Evolutionary conservation across 164 flowering plant species (phyloP), one percentile per base, ranked within the genome.

Genomic region (Sextonia rubra): DNA sequence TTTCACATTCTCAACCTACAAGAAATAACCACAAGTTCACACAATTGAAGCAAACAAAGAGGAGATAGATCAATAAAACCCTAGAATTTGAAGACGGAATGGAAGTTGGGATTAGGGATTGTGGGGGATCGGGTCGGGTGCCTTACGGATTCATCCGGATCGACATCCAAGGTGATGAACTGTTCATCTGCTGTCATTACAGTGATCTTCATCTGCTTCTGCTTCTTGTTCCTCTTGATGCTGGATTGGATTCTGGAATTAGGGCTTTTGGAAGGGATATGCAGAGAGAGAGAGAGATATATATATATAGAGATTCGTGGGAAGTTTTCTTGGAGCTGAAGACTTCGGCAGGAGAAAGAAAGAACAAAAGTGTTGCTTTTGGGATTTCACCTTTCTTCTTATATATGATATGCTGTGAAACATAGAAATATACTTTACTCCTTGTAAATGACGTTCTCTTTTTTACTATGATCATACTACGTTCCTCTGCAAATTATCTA

Each of bases 151-250:
- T 94, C 97, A 24, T 92, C 84, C 3, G 82, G 85, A 81, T 94
- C 98, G 68, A 94, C 93, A 27, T 94, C 98, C 2, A 94, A 72
- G 4, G 89, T 72, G 76, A 94, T 80, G 86, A 94, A 86, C 74
- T 91, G 92, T 73, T 94, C 97, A 73, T 86, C 97, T 15, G 86
- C 80, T 8, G 97, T 90, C 92, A 94, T 91, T 63, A 94, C 97
- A 74, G 94, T 92, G 80, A 94, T 85, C 89, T 87, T 94, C 98
- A 94, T 94, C 83, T 74, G 81, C 49, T 26, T 48, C 58, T 6
- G 12, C n/a, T 17, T 20, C 4, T 15, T 3, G n/a, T n/a, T 52
- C 44, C 8, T 37, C 44, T 37, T 37, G 44, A 37, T 9, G 44
- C 8, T 37, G 44, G 44, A 7, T 37, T 37, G 8, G 44, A 37